Evolutionary conservation across 495 filamentous ascomycete genomes (phyloP).

Genomic region (Haplographium delicatum): DNA sequence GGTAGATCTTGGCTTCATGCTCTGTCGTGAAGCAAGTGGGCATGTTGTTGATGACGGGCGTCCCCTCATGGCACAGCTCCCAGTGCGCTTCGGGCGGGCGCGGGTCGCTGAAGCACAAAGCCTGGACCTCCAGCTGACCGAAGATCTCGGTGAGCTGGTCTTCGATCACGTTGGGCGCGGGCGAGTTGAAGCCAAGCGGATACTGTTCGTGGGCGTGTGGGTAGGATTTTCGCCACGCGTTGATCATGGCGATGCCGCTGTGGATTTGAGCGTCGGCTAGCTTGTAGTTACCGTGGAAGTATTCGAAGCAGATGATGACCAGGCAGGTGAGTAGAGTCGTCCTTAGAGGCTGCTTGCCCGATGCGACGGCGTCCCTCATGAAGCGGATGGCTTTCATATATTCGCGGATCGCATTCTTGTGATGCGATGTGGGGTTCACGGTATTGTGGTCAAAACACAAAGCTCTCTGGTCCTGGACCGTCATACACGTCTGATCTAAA

Average conservation of each 20-base stretch:
- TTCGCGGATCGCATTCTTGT: slow-evolving; percentile 9
- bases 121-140: slow-evolving; percentile 6
- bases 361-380: neutral
- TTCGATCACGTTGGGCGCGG: slow-evolving; percentile 4
- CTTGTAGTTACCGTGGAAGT: slow-evolving; percentile 13
- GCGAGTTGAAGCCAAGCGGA: slow-evolving; percentile 2
- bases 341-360: neutral
- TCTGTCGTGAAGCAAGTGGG: neutral
- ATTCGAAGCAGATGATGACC: slow-evolving; percentile 14
- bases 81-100: neutral
- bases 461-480: neutral
- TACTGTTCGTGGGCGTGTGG: neutral
- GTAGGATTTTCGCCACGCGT: slow-evolving; percentile 16
- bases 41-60: slow-evolving; percentile 2
- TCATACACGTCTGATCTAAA: slow-evolving; percentile 45
- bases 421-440: slow-evolving; percentile 6
- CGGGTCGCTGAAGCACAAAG: slow-evolving; percentile 4
- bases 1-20: slow-evolving; percentile 9
- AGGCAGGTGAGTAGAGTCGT: slow-evolving; percentile 9
- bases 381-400: slow-evolving; percentile 11
- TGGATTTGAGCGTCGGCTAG: slow-evolving; percentile 9
- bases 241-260: slow-evolving; percentile 14
- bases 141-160: slow-evolving; percentile 7
- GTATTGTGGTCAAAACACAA: neutral
- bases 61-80: slow-evolving; percentile 1